These are phyloP conservation scores for Emiliania huxleyi DNA, from an alignment of 78 protist species.

Conservation along the genomic window DNA sequence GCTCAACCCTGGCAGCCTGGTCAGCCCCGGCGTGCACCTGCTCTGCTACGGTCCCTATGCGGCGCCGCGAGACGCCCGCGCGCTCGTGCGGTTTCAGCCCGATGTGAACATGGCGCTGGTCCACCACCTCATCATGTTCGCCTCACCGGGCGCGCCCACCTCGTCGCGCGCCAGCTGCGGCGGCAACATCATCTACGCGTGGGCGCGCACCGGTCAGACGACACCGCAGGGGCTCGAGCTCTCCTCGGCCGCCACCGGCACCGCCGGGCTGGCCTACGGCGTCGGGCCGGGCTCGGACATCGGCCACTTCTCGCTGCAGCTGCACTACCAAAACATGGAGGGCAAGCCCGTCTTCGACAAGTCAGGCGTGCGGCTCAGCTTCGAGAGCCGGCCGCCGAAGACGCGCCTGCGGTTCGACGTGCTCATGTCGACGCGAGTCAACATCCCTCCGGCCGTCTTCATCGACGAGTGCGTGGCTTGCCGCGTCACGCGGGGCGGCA, in stretches of 20 bases:
- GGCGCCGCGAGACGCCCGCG: neutral
- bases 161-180: neutral
- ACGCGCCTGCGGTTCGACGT: neutral
- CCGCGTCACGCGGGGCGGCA: neutral
- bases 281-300: neutral
- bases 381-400: neutral
- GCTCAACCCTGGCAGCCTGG: neutral
- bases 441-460: neutral
- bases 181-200: neutral
- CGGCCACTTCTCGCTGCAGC: neutral
- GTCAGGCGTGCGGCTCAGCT: neutral
- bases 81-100: neutral
- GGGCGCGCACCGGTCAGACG: conserved; percentile 1
- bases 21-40: neutral
- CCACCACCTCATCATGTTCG: conserved; percentile 9
- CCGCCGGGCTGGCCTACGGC: neutral
- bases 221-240: neutral
- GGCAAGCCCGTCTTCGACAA: neutral
- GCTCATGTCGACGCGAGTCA: neutral
- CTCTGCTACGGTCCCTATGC: neutral
- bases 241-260: neutral
- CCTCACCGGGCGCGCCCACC: neutral
- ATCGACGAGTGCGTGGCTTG: conserved; percentile 2
- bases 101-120: neutral
- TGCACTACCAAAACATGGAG: neutral